Evolutionary conservation across 345 rosid genomes (phyloP), one percentile per base, ranked within the genome.

Genomic region (Camelina laxa): DNA sequence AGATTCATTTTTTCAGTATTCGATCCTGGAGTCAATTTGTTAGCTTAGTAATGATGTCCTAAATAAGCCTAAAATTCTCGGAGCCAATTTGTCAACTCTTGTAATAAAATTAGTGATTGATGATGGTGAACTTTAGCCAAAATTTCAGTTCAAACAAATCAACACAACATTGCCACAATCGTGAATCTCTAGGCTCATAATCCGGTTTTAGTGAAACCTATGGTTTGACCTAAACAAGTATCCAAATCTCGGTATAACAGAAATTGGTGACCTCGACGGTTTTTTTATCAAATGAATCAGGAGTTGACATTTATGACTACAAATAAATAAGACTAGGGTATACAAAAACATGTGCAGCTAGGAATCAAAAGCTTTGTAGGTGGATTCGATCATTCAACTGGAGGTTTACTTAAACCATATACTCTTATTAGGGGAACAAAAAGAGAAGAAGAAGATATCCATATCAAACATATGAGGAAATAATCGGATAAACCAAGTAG

Each of bases 381-480:
- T 62, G 38, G n/a, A 30, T 27, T 49, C 35, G 7, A 54, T 15
- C 35, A 42, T 54, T 51, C 56, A 57, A 13, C 5, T 70, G 3
- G 20, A 62, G 24, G 55, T 55, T 62, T 39, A 51, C 22, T 49
- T 6, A 45, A 35, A 33, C 42, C 12, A n/a, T 10, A n/a, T 15
- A 60, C 9, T 36, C 41, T 31, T 50, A 51, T 24, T 20, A 7
- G 7, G 11, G 15, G 44, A 7, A 24, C 11, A 9, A 45, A 38
- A 75, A 30, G 39, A 36, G 60, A 48, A 17, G 73, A 67, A 17
- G 73, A 67, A 9, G 27, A 60, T 35, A 51, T 69, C 42, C 60
- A 55, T 38, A 45, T 21, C 9, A 69, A 69, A 54, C 56, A 53
- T 54, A 72, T 5, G 1, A 21, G 55, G 31, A 44, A 15, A 60